Evolutionary conservation across 2,329 filamentous ascomycete genomes (phyloP).

Genomic region (Aspergillus alliaceus): DNA sequence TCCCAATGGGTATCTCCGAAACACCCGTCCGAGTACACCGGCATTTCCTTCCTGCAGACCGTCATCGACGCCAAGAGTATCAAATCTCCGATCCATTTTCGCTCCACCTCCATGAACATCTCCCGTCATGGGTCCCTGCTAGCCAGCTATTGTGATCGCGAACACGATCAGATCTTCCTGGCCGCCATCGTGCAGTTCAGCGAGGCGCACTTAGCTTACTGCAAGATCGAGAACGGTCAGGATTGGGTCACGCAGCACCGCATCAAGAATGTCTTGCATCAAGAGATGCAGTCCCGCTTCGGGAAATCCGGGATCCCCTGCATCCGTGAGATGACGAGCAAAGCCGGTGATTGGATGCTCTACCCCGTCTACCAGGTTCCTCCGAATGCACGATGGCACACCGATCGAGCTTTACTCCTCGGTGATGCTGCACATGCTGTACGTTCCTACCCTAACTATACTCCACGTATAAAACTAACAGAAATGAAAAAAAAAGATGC

Average conservation of each 20-base stretch:
- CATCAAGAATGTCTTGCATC: slow-evolving; percentile 35
- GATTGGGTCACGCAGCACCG: slow-evolving; percentile 35
- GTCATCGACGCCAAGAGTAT: slow-evolving; percentile 23
- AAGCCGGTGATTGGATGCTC: slow-evolving; percentile 40
- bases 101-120: slow-evolving; percentile 40
- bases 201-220: slow-evolving; percentile 25
- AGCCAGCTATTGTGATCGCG: slow-evolving; percentile 39
- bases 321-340: slow-evolving; percentile 37
- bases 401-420: slow-evolving; percentile 42
- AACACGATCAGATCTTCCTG: slow-evolving; percentile 39
- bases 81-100: slow-evolving; percentile 32
- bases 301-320: slow-evolving; percentile 35
- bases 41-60: slow-evolving; percentile 40
- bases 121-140: slow-evolving; percentile 41
- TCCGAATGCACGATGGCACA: slow-evolving; percentile 40
- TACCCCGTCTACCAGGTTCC: slow-evolving; percentile 47
- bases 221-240: slow-evolving; percentile 29
- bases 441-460: slow-evolving; percentile 21
- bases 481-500: slow-evolving; percentile 47
- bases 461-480: slow-evolving; percentile 17
- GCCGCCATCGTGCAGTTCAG: slow-evolving; percentile 41
- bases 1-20: slow-evolving; percentile 36
- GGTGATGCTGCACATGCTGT: slow-evolving; percentile 51
- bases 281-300: slow-evolving; percentile 39
- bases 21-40: slow-evolving; percentile 38